Conservation (phyloP, 2,329 filamentous ascomycete genomes). For the Monilinia polystroma region DNA sequence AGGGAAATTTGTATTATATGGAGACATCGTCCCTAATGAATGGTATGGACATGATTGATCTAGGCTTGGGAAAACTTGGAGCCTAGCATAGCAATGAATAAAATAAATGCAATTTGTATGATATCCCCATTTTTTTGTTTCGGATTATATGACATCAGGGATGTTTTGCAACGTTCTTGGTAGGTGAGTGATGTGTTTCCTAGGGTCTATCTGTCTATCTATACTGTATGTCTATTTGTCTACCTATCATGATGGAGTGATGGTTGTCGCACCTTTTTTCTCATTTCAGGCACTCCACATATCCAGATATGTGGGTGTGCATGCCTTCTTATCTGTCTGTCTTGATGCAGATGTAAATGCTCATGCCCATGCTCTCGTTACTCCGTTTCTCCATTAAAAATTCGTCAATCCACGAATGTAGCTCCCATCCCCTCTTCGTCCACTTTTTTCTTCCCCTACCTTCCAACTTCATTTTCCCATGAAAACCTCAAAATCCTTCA, state of each 20-base stretch:
- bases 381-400: background rate
- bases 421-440: background rate
- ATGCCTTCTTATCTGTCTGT: background rate
- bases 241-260: background rate
- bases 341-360: background rate
- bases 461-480: background rate
- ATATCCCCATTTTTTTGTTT: background rate
- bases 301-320: background rate
- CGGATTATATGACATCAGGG: background rate
- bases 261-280: background rate
- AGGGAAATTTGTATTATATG: slow-evolving; percentile 17
- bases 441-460: no score
- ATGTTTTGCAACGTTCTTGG: background rate
- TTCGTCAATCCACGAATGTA: background rate
- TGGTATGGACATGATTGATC: background rate
- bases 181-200: background rate
- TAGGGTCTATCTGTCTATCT: background rate
- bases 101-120: slow-evolving; percentile 7
- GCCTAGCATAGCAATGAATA: background rate
- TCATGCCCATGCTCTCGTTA: background rate
- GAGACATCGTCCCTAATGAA: slow-evolving; percentile 1
- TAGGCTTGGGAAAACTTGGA: background rate
- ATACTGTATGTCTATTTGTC: background rate
- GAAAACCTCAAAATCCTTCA: no score
- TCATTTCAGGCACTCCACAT: background rate